Percentiles rank a stretch among this genome's conserved stretches.
phyloP scores from a whole-genome alignment of 1,139 yeast genomes.

The Saccharomyces hybrid region DNA sequence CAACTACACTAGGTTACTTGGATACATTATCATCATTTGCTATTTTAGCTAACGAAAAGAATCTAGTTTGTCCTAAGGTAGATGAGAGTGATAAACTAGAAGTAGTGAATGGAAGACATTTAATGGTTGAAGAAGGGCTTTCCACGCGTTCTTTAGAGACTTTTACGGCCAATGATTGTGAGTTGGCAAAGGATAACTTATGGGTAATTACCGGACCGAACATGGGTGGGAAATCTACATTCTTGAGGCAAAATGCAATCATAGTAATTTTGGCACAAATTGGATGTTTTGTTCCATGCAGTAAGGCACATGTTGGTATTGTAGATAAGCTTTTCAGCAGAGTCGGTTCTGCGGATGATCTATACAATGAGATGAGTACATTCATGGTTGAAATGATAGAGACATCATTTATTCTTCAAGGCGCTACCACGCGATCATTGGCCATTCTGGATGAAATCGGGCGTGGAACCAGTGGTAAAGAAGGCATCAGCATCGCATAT shows the following conservation, averaged over 20 bases:
- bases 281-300: conserved; percentile 85
- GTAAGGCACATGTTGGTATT: conserved; percentile 59
- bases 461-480: conserved; percentile 84
- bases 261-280: conserved; percentile 81
- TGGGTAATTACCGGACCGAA: conserved; percentile 94
- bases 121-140: conserved; percentile 81
- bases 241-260: conserved; percentile 77
- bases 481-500: conserved; percentile 85
- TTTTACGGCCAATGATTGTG: conserved; percentile 63
- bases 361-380: conserved; percentile 79
- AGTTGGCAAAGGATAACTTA: conserved; percentile 33
- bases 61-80: conserved; percentile 60
- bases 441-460: conserved; percentile 96
- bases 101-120: conserved; percentile 62
- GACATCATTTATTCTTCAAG: conserved; percentile 66
- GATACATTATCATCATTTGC: conserved; percentile 76
- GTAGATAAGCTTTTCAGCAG: conserved; percentile 85
- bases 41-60: conserved; percentile 53
- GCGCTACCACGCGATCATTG: conserved; percentile 69
- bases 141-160: conserved; percentile 32
- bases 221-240: conserved; percentile 97
- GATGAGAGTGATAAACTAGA: conserved; percentile 41
- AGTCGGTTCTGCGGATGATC: conserved; percentile 86
- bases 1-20: conserved; percentile 48
- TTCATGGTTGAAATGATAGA: conserved; percentile 99